These are phyloP conservation scores for Penicillium verhagenii DNA, from an alignment of 495 filamentous ascomycete genomes.

Conservation along the genomic window DNA sequence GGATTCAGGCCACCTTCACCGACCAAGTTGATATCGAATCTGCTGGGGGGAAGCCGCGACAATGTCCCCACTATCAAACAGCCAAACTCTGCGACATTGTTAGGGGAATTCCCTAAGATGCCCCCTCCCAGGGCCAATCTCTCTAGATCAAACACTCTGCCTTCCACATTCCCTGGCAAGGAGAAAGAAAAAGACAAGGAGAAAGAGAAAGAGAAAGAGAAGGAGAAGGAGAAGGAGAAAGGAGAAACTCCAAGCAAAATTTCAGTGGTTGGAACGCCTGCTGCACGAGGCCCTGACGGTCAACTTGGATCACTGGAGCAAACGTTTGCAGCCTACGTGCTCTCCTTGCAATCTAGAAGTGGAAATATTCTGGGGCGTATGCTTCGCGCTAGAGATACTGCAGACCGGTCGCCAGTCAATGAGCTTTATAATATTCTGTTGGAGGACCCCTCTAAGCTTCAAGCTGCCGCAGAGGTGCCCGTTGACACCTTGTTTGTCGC, in stretches of 20 bases:
- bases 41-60: slow-evolving; percentile 61
- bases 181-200: too few relatives aligned
- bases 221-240: slow-evolving; percentile 19
- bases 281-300: slow-evolving; percentile 35
- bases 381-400: slow-evolving; percentile 65
- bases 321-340: slow-evolving; percentile 79
- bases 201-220: slow-evolving; percentile 26
- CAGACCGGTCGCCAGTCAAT: slow-evolving; percentile 78
- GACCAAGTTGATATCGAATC: slow-evolving; percentile 83
- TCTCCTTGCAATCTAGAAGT: slow-evolving; percentile 76
- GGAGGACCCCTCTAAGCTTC: slow-evolving; percentile 73
- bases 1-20: slow-evolving; percentile 75
- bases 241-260: slow-evolving; percentile 34
- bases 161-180: slow-evolving; percentile 34
- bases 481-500: slow-evolving; percentile 90
- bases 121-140: slow-evolving; percentile 33
- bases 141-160: slow-evolving; percentile 42
- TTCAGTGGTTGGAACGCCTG: slow-evolving; percentile 30
- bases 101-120: slow-evolving; percentile 42
- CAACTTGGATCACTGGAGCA: slow-evolving; percentile 73
- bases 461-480: slow-evolving; percentile 70
- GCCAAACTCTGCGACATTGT: slow-evolving; percentile 36
- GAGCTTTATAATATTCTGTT: slow-evolving; percentile 87
- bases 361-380: slow-evolving; percentile 79
- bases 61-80: slow-evolving; percentile 32